Conservation (phyloP, 2,329 filamentous ascomycete genomes). For the Sodiomyces alkalinus region DNA sequence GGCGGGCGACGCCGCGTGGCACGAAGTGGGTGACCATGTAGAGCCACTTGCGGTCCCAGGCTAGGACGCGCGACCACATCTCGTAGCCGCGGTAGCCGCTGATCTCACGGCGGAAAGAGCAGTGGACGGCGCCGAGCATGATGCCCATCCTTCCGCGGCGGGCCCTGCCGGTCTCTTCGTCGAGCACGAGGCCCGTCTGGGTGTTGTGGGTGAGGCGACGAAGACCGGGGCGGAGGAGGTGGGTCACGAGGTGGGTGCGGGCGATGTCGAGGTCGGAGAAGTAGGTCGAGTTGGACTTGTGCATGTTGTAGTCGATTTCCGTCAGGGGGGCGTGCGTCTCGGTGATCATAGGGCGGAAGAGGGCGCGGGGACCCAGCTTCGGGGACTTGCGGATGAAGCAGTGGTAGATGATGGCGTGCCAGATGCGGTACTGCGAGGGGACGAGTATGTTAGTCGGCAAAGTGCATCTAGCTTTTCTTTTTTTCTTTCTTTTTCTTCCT, state of each 20-base stretch:
- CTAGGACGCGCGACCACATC: conserved; percentile 54
- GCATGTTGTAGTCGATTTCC: conserved; percentile 76
- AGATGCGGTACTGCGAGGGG: conserved; percentile 34
- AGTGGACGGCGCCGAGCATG: conserved; percentile 58
- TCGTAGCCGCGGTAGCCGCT: conserved; percentile 54
- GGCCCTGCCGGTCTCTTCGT: conserved; percentile 30
- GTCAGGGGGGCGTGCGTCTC: conserved; percentile 51
- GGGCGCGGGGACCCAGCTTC: conserved; percentile 40
- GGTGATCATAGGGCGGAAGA: conserved; percentile 60
- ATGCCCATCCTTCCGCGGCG: conserved; percentile 41
- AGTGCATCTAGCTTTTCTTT: no score
- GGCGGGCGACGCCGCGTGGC: conserved; percentile 40
- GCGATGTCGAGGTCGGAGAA: conserved; percentile 75
- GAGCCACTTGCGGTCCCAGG: conserved; percentile 73
- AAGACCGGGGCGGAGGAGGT: conserved; percentile 46
- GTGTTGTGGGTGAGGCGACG: conserved; percentile 33
- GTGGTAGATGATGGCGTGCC: conserved; percentile 41
- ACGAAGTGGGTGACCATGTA: conserved; percentile 65
- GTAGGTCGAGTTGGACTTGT: conserved; percentile 79
- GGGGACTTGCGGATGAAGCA: conserved; percentile 31
- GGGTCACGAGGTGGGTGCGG: conserved; percentile 65
- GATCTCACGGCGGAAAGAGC: conserved; percentile 61
- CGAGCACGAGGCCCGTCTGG: conserved; percentile 31
- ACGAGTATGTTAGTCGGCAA: no score
- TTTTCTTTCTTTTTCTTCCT: no score